A percentile compares a stretch with the other conserved stretches of the same genome.
Evolutionary conservation across 2,329 filamentous ascomycete genomes (phyloP).

Genomic region (Talaromyces sp.): DNA sequence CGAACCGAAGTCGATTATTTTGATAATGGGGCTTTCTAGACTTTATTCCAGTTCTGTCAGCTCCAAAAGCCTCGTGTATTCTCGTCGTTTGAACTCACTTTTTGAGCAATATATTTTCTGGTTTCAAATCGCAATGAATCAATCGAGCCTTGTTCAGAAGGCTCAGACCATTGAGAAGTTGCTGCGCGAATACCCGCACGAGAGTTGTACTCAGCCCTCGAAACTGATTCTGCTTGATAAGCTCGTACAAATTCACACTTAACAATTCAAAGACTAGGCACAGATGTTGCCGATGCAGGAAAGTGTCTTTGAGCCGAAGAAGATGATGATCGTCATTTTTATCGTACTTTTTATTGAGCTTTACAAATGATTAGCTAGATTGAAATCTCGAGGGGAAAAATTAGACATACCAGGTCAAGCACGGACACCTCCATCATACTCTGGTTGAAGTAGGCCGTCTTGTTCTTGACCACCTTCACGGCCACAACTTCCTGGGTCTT

Average conservation of each 20-base stretch:
- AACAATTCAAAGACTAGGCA: slow-evolving; percentile 94
- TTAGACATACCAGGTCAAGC: slow-evolving; percentile 70
- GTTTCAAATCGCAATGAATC: slow-evolving; percentile 97
- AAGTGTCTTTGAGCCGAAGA: slow-evolving; percentile 90
- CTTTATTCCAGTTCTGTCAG: slow-evolving; percentile 34
- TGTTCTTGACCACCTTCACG: slow-evolving; percentile 98
- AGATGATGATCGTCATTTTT: slow-evolving; percentile 99
- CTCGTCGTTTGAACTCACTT: slow-evolving; percentile 55
- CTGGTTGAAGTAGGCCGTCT: slow-evolving; percentile 98
- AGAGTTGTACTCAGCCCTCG: slow-evolving; percentile 93
- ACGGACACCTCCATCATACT: slow-evolving; percentile 99
- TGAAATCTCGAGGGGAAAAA: background rate
- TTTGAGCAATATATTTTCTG: slow-evolving; percentile 95
- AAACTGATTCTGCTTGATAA: slow-evolving; percentile 99
- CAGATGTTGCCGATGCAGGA: slow-evolving; percentile 95
- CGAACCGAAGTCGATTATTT: slow-evolving; percentile 98
- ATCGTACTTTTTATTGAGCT: slow-evolving; percentile 97
- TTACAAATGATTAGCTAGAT: slow-evolving; percentile 2
- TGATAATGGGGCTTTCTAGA: slow-evolving; percentile 97
- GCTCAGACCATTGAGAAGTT: slow-evolving; percentile 86
- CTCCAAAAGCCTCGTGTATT: background rate
- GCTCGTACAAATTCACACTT: slow-evolving; percentile 95
- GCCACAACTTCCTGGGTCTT: slow-evolving; percentile 98
- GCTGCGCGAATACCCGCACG: slow-evolving; percentile 95
- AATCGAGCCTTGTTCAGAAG: slow-evolving; percentile 92